Evolutionary conservation across 148 eudicot genomes (phyloP).

Genomic region (Dysphania ambrosioides): DNA sequence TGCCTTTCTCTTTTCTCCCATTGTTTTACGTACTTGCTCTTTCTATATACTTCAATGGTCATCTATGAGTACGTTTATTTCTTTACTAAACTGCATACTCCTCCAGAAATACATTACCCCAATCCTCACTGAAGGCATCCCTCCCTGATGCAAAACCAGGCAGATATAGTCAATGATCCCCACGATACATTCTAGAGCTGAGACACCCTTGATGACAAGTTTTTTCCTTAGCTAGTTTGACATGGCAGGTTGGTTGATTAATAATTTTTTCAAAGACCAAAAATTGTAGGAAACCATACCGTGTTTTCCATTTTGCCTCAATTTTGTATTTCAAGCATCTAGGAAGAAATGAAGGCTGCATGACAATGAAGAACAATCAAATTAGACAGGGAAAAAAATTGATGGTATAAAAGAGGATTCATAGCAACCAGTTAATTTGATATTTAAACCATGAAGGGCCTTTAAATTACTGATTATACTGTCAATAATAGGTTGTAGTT

Average conservation of each 20-base stretch:
- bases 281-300: slow-evolving; percentile 34
- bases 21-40: not conserved
- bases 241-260: not conserved
- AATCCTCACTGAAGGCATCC: not conserved
- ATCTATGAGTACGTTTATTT: not conserved
- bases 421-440: not conserved
- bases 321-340: slow-evolving; percentile 72
- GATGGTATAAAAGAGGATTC: not conserved
- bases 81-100: not conserved
- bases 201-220: not conserved
- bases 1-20: not conserved
- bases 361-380: slow-evolving; percentile 11
- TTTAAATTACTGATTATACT: not conserved
- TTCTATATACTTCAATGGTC: not conserved
- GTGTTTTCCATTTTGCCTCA: slow-evolving; percentile 52
- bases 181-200: not conserved
- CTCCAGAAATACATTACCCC: not conserved
- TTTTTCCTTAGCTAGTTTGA: not conserved
- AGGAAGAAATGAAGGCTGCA: slow-evolving; percentile 81
- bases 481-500: not conserved
- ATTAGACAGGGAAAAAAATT: not conserved
- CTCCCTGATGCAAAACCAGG: not conserved
- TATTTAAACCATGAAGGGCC: not conserved
- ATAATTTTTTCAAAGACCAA: not conserved
- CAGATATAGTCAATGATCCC: not conserved